Percentiles rank a stretch among this genome's conserved stretches.
phyloP scores from a whole-genome alignment of 2,329 filamentous ascomycete genomes.

The Epichloe amarillans region DNA sequence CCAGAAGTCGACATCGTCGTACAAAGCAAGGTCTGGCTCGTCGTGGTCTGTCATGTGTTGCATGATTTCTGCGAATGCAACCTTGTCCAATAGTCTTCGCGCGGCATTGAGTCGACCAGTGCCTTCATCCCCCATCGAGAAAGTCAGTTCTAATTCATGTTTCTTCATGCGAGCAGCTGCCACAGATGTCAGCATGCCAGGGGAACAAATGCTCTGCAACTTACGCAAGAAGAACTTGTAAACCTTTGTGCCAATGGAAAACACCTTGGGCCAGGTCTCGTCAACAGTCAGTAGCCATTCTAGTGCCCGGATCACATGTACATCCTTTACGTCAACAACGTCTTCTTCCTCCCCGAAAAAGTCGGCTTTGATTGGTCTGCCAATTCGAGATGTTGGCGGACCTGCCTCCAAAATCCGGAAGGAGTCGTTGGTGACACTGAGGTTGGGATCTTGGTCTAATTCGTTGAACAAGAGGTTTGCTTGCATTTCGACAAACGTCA shows the following conservation, averaged over 20 bases:
- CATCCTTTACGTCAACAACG: slow-evolving; percentile 46
- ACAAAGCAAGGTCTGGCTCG: slow-evolving; percentile 23
- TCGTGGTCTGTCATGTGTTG: slow-evolving; percentile 24
- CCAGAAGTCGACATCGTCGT: slow-evolving; percentile 29
- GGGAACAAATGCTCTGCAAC: slow-evolving; percentile 20
- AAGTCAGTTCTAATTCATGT: neutral
- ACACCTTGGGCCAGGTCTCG: slow-evolving; percentile 58
- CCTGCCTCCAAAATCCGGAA: slow-evolving; percentile 39
- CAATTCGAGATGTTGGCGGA: slow-evolving; percentile 23
- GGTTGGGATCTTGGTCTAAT: slow-evolving; percentile 20
- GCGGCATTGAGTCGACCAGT: slow-evolving; percentile 40
- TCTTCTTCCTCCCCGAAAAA: slow-evolving; percentile 54
- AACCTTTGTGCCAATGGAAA: slow-evolving; percentile 54
- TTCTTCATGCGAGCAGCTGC: neutral
- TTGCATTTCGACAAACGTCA: slow-evolving; percentile 61
- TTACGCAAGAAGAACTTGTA: slow-evolving; percentile 76
- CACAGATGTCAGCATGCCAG: no score
- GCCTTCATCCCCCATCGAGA: slow-evolving; percentile 19
- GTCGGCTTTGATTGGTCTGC: slow-evolving; percentile 53
- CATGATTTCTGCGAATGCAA: slow-evolving; percentile 37
- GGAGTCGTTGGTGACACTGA: slow-evolving; percentile 26
- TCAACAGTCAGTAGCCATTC: slow-evolving; percentile 75
- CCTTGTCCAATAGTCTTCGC: slow-evolving; percentile 36
- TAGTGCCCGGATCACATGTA: slow-evolving; percentile 60
- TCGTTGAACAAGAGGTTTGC: slow-evolving; percentile 38